phyloP scores from a whole-genome alignment of 1,139 yeast species.

The Petasospora rhodanensis region DNA sequence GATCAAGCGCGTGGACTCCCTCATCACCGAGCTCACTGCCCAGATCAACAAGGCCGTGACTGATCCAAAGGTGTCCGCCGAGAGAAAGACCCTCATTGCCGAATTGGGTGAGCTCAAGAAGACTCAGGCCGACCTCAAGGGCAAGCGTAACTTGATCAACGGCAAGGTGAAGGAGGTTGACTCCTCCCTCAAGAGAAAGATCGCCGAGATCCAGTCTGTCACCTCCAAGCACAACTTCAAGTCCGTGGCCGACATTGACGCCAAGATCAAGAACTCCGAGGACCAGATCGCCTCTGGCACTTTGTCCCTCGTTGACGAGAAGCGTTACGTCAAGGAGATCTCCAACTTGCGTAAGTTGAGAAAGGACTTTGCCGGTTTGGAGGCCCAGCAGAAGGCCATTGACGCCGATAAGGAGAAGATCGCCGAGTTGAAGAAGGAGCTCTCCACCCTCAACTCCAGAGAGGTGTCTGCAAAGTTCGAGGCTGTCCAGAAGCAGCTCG shows the following conservation, averaged over 20 bases:
- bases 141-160: conserved; percentile 60
- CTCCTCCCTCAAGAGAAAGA: conserved; percentile 67
- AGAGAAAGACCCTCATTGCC: conserved; percentile 60
- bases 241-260: conserved; percentile 73
- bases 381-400: conserved; percentile 71
- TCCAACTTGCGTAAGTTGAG: conserved; percentile 75
- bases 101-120: conserved; percentile 62
- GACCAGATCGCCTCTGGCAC: conserved; percentile 72
- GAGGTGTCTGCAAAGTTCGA: conserved; percentile 49
- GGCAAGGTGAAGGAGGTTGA: conserved; percentile 76
- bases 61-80: conserved; percentile 41
- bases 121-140: conserved; percentile 67
- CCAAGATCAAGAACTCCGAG: conserved; percentile 67
- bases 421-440: conserved; percentile 65
- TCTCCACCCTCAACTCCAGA: conserved; percentile 60
- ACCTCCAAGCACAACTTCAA: conserved; percentile 69
- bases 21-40: conserved; percentile 28
- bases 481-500: conserved; percentile 56
- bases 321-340: conserved; percentile 81
- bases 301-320: conserved; percentile 88
- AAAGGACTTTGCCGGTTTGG: conserved; percentile 73
- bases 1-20: conserved; percentile 63
- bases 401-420: conserved; percentile 79
- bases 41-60: conserved; percentile 32
- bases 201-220: conserved; percentile 61